phyloP scores from a whole-genome alignment of 75 land plant genomes.

The Isoetes taiwanensis region DNA sequence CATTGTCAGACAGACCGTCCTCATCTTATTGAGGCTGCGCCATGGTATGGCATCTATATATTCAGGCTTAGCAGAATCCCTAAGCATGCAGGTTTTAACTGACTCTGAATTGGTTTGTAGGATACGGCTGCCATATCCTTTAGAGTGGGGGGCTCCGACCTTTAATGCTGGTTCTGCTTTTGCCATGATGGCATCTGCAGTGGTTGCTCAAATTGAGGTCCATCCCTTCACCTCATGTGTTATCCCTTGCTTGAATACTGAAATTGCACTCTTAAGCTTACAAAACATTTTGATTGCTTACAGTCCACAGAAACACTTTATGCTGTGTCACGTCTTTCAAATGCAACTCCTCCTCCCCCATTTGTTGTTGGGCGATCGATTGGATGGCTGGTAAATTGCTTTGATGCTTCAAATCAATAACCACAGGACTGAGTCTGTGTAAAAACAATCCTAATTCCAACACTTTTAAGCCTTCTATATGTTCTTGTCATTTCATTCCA shows the following conservation, averaged over 20 bases:
- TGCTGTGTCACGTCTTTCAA: constrained; percentile 1
- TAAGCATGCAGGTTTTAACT: background rate
- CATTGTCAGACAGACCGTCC: constrained; percentile 2
- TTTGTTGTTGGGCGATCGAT: background rate
- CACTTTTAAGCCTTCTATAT: no score
- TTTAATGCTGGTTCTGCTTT: constrained; percentile 1
- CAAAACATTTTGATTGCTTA: background rate
- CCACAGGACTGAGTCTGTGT: background rate
- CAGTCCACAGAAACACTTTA: constrained; percentile 2
- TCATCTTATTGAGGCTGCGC: background rate
- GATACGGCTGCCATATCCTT: background rate
- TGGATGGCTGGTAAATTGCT: background rate
- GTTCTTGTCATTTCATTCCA: no score
- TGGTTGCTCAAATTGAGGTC: background rate
- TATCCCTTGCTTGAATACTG: background rate
- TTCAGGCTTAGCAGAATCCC: background rate
- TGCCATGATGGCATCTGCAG: background rate
- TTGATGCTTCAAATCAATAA: no score
- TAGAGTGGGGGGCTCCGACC: constrained; percentile 6
- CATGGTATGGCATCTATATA: background rate
- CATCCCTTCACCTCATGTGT: no score
- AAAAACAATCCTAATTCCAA: background rate
- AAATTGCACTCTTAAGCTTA: background rate
- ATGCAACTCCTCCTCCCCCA: constrained; percentile 4
- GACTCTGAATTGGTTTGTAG: background rate